These are phyloP conservation scores for Monilinia polystroma DNA, from an alignment of 2,329 filamentous ascomycete species.

Conservation along the genomic window DNA sequence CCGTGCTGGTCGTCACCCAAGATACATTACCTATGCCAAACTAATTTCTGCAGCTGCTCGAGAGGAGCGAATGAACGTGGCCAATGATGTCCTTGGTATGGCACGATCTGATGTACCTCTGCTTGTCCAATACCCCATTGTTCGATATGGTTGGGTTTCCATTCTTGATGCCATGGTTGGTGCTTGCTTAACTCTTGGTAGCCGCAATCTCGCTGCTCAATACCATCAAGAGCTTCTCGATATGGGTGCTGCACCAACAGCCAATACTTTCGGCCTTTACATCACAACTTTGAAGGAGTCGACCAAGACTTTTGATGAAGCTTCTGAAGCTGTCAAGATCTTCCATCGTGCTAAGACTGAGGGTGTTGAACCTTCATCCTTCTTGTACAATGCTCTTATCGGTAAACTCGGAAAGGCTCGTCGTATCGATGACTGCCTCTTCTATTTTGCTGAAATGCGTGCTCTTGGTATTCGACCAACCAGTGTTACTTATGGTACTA, in stretches of 20 bases:
- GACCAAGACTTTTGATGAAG: conserved; percentile 96
- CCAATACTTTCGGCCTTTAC: conserved; percentile 97
- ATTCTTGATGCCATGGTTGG: conserved; percentile 97
- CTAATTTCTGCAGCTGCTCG: conserved; percentile 88
- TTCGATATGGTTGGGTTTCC: conserved; percentile 93
- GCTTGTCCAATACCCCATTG: conserved; percentile 77
- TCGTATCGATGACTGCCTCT: conserved; percentile 95
- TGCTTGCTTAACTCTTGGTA: conserved; percentile 79
- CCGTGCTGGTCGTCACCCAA: conserved; percentile 82
- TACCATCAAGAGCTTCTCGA: conserved; percentile 90
- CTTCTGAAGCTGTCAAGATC: conserved; percentile 94
- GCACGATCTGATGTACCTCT: conserved; percentile 86
- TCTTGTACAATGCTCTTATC: conserved; percentile 97
- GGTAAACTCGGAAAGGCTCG: conserved; percentile 97
- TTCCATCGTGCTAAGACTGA: conserved; percentile 92
- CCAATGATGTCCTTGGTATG: conserved; percentile 84
- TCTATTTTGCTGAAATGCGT: conserved; percentile 98
- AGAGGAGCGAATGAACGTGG: conserved; percentile 75
- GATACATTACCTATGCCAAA: conserved; percentile 97
- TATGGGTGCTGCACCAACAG: conserved; percentile 87
- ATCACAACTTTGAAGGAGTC: conserved; percentile 99
- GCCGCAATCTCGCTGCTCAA: conserved; percentile 76
- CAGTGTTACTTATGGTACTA: conserved; percentile 95
- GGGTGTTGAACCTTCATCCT: conserved; percentile 92
- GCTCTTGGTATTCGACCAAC: conserved; percentile 89